Percentiles rank a stretch among this genome's conserved stretches.
Conservation (phyloP, 2,329 filamentous ascomycete species). For the Didymella pinodella region DNA sequence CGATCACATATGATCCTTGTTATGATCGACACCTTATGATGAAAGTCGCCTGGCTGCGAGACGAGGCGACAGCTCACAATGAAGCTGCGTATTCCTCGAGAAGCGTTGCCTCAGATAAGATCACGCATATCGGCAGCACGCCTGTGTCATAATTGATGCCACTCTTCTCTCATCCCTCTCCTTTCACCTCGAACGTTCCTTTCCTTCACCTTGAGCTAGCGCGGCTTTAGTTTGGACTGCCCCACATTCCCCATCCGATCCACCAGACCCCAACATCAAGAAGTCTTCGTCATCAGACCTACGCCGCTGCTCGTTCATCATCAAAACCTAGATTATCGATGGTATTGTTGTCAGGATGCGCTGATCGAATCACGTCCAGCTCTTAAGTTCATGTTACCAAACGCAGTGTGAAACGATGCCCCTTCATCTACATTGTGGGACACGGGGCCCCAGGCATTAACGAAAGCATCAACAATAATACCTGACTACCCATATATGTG, state of each 20-base stretch:
- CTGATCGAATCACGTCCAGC: neutral
- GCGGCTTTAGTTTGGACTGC: constrained; percentile 2
- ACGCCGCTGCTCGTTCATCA: neutral
- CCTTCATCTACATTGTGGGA: constrained; percentile 1
- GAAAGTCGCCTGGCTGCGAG: constrained; percentile 14
- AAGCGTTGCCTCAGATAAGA: neutral
- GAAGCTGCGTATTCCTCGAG: constrained; percentile 3
- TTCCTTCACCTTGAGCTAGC: constrained; percentile 9
- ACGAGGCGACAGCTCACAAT: constrained; percentile 7
- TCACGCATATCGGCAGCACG: neutral
- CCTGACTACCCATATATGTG: neutral
- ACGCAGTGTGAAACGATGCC: neutral
- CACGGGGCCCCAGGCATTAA: neutral
- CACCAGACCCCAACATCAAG: neutral
- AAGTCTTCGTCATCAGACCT: neutral
- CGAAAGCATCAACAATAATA: neutral
- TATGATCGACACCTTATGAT: constrained; percentile 13
- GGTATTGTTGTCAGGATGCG: neutral
- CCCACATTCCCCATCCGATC: constrained; percentile 1
- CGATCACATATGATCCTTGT: constrained; percentile 9
- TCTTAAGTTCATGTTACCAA: neutral
- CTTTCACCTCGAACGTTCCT: neutral
- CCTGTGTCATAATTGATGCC: neutral
- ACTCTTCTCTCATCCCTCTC: neutral
- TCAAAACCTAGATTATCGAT: neutral